Evolutionary conservation across 352 stramenopile species (phyloP).

Genomic region (Globisporangium rhizosaccharum): DNA sequence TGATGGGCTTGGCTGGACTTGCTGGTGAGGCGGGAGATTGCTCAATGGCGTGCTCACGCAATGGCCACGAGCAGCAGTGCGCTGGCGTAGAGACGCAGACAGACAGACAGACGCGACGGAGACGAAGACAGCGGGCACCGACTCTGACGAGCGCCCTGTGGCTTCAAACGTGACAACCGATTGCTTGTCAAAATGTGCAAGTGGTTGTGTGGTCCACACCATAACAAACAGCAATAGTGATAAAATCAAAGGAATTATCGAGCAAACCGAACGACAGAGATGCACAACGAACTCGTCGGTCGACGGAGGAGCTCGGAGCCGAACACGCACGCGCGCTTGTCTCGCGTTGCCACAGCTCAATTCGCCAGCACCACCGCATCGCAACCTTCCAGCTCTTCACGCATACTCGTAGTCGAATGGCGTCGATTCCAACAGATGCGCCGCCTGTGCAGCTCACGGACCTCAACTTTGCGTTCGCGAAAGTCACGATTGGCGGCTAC

Average conservation of each 20-base stretch:
- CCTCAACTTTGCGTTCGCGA: slow-evolving; percentile 74
- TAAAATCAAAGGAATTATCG: not conserved
- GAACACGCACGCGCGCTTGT: not conserved
- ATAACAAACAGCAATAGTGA: not conserved
- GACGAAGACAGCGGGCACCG: too few relatives aligned
- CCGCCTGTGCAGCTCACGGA: slow-evolving; percentile 45
- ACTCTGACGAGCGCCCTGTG: not conserved
- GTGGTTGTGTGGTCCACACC: not conserved
- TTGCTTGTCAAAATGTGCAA: not conserved
- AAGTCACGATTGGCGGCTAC: slow-evolving; percentile 57
- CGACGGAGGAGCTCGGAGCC: not conserved
- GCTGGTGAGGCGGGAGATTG: not conserved
- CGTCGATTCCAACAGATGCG: not conserved
- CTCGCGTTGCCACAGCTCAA: not conserved
- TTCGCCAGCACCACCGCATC: not conserved
- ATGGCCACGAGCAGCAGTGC: not conserved
- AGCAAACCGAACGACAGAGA: not conserved
- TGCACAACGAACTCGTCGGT: not conserved
- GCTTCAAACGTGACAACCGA: not conserved
- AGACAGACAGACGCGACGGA: not conserved
- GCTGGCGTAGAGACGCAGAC: not conserved
- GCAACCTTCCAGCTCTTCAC: not conserved
- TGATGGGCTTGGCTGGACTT: not conserved
- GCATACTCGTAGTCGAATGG: not conserved
- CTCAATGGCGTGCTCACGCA: not conserved